These are phyloP conservation scores for Pythium periplocum DNA, from an alignment of 352 stramenopile species.

Conservation along the genomic window DNA sequence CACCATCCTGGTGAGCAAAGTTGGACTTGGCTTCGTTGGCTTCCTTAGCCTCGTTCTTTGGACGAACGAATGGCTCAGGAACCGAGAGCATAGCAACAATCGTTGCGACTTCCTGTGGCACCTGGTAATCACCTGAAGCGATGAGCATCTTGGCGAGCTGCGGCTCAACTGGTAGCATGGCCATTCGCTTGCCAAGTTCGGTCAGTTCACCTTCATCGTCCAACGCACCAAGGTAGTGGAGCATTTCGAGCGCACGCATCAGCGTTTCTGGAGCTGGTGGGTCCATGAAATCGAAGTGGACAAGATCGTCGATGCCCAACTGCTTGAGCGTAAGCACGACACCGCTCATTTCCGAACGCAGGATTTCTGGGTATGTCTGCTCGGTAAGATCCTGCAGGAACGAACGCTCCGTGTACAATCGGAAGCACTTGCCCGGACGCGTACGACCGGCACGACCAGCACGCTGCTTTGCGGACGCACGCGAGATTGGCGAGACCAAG, in stretches of 20 bases:
- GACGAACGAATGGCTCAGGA: slow-evolving; percentile 91
- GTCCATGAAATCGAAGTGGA: slow-evolving; percentile 99
- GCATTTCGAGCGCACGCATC: slow-evolving; percentile 97
- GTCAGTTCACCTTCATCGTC: slow-evolving; percentile 98
- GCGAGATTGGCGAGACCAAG: slow-evolving; percentile 97
- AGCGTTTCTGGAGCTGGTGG: slow-evolving; percentile 97
- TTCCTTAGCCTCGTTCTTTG: slow-evolving; percentile 94
- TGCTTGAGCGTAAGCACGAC: slow-evolving; percentile 98
- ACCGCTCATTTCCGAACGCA: slow-evolving; percentile 94
- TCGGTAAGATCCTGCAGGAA: slow-evolving; percentile 98
- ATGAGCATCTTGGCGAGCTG: slow-evolving; percentile 98
- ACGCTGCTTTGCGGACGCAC: slow-evolving; percentile 92
- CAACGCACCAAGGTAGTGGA: slow-evolving; percentile 97
- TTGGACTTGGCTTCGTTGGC: slow-evolving; percentile 96
- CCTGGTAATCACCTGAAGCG: slow-evolving; percentile 92
- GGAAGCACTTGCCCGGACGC: slow-evolving; percentile 92
- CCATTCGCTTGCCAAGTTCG: slow-evolving; percentile 88
- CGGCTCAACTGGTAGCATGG: slow-evolving; percentile 96
- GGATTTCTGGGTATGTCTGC: slow-evolving; percentile 99
- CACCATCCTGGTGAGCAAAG: slow-evolving; percentile 94
- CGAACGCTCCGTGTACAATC: slow-evolving; percentile 97
- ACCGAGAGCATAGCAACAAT: slow-evolving; percentile 98
- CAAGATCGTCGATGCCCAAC: slow-evolving; percentile 98
- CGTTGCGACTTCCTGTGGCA: slow-evolving; percentile 95
- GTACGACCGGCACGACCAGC: slow-evolving; percentile 91